Base-by-base conservation (phyloP, 352 stramenopile genomes). In the Phytopythium ostracodes region DNA sequence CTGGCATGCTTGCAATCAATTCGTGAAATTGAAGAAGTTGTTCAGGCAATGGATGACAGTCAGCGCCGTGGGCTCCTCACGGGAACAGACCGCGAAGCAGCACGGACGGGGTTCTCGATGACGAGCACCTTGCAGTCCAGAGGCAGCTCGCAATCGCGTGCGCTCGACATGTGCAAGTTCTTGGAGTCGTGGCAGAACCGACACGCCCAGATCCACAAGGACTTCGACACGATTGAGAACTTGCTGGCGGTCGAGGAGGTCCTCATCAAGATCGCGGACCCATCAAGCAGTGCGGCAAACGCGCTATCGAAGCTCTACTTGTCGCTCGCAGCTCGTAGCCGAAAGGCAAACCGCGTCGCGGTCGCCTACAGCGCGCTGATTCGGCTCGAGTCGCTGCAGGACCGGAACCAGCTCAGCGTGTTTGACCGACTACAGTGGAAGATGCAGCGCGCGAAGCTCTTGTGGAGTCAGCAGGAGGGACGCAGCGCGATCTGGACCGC, bases 401-500 rank as follows among this genome's bases (percentile, higher is more conserved):
- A 72, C 11, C 43, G 58, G 29, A 73, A 69, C 0, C 53, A 65
- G 0, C 54, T 94, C 15, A 46, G 55, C 24, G 54, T 80, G n/a
- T 56, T 75, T 33, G 73, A 90, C 14, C 62, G 64, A 49, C 75
- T 88, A 29, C 55, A 81, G 54, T 92, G 81, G 79, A 78, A 83
- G 27, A 81, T 93, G 64, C 75, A 94, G 59, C 88, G 88, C 29
- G 81, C 85, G 2, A 91, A 92, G 60, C 60, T 94, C 15, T 62
- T 92, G 12, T 96, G 85, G 83, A 83, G 66, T n/a, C 78, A 93
- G 29, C 71, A 77, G 17, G 87, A 96, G 56, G 65, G 68, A 20
- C 71, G 81, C 3, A 92, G 84, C 70, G 85, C 85, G 15, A 88
- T 96, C 35, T 89, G 73, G 76, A 79, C 76, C 2, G 83, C 81